A percentile compares a stretch with the other conserved stretches of the same genome.
phyloP scores from a whole-genome alignment of 2,329 filamentous ascomycete species.

The Dactylella cylindrospora region DNA sequence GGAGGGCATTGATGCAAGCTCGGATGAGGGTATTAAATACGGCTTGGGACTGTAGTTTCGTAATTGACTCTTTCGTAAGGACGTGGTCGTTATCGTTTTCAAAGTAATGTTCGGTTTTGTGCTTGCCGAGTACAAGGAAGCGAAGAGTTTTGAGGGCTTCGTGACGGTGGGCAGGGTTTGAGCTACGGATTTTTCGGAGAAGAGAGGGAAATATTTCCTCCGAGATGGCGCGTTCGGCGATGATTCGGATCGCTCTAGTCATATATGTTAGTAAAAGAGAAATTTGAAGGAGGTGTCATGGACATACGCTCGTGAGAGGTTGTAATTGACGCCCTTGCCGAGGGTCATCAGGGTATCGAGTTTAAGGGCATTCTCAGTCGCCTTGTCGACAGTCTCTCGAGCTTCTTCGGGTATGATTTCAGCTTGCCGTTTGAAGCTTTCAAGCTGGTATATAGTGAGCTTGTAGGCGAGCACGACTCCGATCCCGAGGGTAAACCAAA shows the following conservation, averaged over 20 bases:
- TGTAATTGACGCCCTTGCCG: conserved; percentile 33
- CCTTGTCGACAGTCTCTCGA: conserved; percentile 37
- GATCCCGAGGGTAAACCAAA: conserved; percentile 35
- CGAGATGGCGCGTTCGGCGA: conserved; percentile 39
- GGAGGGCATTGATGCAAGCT: conserved; percentile 20
- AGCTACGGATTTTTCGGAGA: conserved; percentile 10
- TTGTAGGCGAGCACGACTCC: conserved; percentile 31
- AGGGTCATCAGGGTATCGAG: conserved; percentile 31
- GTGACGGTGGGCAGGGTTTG: conserved; percentile 5
- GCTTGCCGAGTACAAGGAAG: conserved; percentile 40
- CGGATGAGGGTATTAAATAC: conserved; percentile 30
- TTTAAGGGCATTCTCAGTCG: conserved; percentile 40
- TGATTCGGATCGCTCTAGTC: conserved; percentile 36
- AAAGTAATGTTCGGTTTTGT: conserved; percentile 42
- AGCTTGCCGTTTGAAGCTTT: conserved; percentile 30
- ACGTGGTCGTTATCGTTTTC: conserved; percentile 44
- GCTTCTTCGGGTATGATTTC: conserved; percentile 38
- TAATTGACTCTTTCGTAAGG: conserved; percentile 39
- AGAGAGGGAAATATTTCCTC: conserved; percentile 16
- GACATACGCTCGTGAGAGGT: conserved; percentile 38
- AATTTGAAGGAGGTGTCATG: background rate
- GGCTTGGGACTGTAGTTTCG: conserved; percentile 11
- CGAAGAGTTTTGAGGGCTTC: conserved; percentile 34
- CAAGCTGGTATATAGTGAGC: conserved; percentile 36
- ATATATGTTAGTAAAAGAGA: conserved; percentile 6